Base-by-base conservation (phyloP, 2,329 filamentous ascomycete genomes). In the Cladosporium sp. region DNA sequence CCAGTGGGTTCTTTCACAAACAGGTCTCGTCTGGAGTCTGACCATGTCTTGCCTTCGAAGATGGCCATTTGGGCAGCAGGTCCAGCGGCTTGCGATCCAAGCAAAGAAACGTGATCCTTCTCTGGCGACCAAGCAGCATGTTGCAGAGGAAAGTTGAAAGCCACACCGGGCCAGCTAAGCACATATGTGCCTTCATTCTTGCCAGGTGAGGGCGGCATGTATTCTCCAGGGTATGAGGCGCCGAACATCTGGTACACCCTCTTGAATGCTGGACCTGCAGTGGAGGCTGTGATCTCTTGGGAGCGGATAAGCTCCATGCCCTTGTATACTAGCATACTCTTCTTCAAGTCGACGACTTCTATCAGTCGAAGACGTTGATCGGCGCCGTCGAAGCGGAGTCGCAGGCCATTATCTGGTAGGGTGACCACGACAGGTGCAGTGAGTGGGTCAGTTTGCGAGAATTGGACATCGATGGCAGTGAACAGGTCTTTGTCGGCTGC, bases 151-250 rank as follows among this genome's bases (percentile, higher is more conserved):
- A 99, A 99, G 38, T 89, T 92, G 72, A 97, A 97, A 0, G 93
- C 91, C 30, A 99, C 86, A 0, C 94, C 94, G 0, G 93, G 92
- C 74, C 97, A 99, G 1, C 93, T 97, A 36, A 99, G 79, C 36
- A 96, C 86, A 70, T 97, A 99, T 20, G 85, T 88, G 15, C 92
- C 92, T 11, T 80, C 79, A 42, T 79, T 76, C 37, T 80, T 75
- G 3, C 78, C 79, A 1, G 78, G 69, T 6, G 75, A 72, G 0
- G 90, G 85, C 8, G 88, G 82, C 38, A 96, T 82, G 69, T 93
- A 99, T 78, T 99, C 94, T 63, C 94, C 94, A 1, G 89, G 89
- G 72, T 96, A 97, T 0, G 93, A 95, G 17, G 92, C 92, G 0
- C 94, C 94, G 63, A 99, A 87, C n/a, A 97, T 80, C 68, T 96